Evolutionary conservation across 805 yeast species (phyloP), one percentile per base, ranked within the genome.

Genomic region (Metschnikowia kunwiensis): DNA sequence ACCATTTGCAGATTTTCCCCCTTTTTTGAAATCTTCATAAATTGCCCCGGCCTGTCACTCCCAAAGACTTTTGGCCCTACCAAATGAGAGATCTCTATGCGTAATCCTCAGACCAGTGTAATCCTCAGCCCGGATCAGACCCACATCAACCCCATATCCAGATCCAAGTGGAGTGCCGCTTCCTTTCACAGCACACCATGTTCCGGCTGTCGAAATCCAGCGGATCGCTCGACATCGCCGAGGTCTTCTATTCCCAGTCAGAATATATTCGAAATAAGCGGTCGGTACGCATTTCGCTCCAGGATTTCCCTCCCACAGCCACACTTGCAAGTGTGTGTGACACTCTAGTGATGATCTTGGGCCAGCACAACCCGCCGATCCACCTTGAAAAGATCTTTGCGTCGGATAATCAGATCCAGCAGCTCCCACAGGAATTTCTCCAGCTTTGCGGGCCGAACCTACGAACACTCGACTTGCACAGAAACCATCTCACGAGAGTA

Each of bases 391-490:
- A 39, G 12, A 38, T 47, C n/a, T 23, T 27, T 4, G 24, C 39
- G 11, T 10, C 38, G 1, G 50, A 46, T 7, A 40, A 41, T 22
- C 33, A 28, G 5, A 25, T 46, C 6, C 16, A 27, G 13, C 20
- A 33, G 5, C 42, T 47, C 14, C 51, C 51, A 2, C 19, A 14
- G 9, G 49, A 43, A 14, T 38, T 46, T 18, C 32, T 14, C 19
- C 31, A 27, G 18, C 41, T 47, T 5, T 40, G 47, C 12, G 40
- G 43, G 11, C 24, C 38, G 6, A 28, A 20, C 6, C 41, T 47
- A 32, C 32, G 75, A 36, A 81, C 78, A 44, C 59, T 86, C 38
- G 91, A 85, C 55, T 58, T 86, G 30, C 83, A 84, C 53, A 65
- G 69, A 40, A 86, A 86, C 54, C 54, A 61, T 29, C 67, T 86